Evolutionary conservation across 805 yeast species (phyloP).

Genomic region (Metschnikowia orientalis): DNA sequence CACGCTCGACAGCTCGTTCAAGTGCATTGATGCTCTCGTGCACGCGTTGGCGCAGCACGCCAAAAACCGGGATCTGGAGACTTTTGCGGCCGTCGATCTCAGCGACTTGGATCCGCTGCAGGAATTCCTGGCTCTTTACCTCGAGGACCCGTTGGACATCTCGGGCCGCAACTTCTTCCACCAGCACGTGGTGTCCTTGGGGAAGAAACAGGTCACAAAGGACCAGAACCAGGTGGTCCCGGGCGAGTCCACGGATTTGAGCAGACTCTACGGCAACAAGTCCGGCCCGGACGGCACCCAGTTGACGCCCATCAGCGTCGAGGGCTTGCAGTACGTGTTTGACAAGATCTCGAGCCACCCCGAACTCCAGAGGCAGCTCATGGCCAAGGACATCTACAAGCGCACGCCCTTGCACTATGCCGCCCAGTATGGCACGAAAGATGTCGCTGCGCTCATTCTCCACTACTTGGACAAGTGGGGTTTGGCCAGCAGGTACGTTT

Average conservation of each 20-base stretch:
- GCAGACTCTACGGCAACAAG: conserved; percentile 24
- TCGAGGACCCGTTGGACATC: conserved; percentile 55
- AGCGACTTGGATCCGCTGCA: too few species aligned
- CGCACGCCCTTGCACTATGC: conserved; percentile 90
- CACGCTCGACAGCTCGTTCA: conserved; percentile 49
- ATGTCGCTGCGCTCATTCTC: conserved; percentile 55
- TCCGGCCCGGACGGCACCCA: conserved; percentile 53
- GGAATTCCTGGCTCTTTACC: too few species aligned
- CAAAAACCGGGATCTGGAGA: not conserved
- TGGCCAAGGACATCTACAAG: conserved; percentile 67
- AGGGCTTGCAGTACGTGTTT: conserved; percentile 58
- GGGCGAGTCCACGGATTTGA: conserved; percentile 27
- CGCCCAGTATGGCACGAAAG: conserved; percentile 76
- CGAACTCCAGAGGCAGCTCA: conserved; percentile 29
- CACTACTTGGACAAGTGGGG: conserved; percentile 56
- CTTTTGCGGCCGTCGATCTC: conserved; percentile 1
- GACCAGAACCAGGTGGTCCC: conserved; percentile 42
- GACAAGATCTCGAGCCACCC: conserved; percentile 34
- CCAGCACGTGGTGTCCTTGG: conserved; percentile 73
- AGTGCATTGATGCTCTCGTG: conserved; percentile 54
- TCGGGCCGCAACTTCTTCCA: conserved; percentile 83
- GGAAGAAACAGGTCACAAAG: conserved; percentile 49
- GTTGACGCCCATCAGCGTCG: conserved; percentile 44
- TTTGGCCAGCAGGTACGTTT: conserved; percentile 41
- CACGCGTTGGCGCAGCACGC: conserved; percentile 11